Evolutionary conservation across 1,139 yeast species (phyloP).

Genomic region (Yamadazyma friedrichii): DNA sequence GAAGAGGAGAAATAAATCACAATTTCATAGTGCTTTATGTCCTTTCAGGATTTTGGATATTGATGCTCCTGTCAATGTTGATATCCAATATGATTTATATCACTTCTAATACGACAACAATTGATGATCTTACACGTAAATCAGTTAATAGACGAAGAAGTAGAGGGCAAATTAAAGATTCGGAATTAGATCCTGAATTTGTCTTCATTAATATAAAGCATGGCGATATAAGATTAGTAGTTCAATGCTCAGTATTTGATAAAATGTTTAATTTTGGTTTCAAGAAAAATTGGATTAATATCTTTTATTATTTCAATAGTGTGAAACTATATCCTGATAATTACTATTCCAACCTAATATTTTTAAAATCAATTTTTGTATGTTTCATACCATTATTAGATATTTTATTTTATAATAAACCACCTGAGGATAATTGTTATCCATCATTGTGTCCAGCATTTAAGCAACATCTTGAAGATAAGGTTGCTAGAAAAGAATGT

Average conservation of each 20-base stretch:
- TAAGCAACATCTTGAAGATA: slow-evolving; percentile 17
- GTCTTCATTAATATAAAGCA: slow-evolving; percentile 32
- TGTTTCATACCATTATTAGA: slow-evolving; percentile 33
- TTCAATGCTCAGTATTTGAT: slow-evolving; percentile 25
- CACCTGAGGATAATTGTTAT: not conserved
- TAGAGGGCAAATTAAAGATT: slow-evolving; percentile 16
- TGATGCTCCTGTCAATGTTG: slow-evolving; percentile 39
- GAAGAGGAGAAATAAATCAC: slow-evolving; percentile 34
- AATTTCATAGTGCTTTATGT: slow-evolving; percentile 46
- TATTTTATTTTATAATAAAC: slow-evolving; percentile 12
- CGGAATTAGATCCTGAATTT: slow-evolving; percentile 24
- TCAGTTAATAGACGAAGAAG: slow-evolving; percentile 22
- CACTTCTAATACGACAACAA: slow-evolving; percentile 44
- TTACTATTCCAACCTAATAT: slow-evolving; percentile 12
- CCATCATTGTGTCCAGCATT: slow-evolving; percentile 20
- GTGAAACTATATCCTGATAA: slow-evolving; percentile 7
- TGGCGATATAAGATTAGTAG: slow-evolving; percentile 27
- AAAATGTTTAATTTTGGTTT: slow-evolving; percentile 31
- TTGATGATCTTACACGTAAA: slow-evolving; percentile 31
- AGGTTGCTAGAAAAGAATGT: slow-evolving; percentile 21
- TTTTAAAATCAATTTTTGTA: slow-evolving; percentile 21
- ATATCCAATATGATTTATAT: slow-evolving; percentile 39
- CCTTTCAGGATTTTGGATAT: slow-evolving; percentile 37
- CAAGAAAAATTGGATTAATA: slow-evolving; percentile 33
- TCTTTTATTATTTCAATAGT: slow-evolving; percentile 18